Base-by-base conservation (phyloP, 164 flowering plant species). In the Cinnamomum micranthum region DNA sequence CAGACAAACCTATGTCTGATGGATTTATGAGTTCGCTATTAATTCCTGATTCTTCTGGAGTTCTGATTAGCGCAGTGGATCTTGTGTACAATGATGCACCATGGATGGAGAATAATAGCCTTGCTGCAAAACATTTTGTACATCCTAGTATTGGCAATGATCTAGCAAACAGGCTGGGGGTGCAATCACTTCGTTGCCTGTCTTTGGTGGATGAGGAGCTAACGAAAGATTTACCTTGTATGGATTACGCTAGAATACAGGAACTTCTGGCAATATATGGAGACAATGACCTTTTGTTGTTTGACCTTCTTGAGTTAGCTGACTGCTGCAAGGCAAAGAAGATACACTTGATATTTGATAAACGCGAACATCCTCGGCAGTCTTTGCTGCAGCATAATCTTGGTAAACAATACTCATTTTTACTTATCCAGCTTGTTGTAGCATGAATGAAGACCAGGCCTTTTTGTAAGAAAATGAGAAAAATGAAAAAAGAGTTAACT, bases 31-130 rank as follows among this genome's bases (percentile, higher is more conserved):
- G 75, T 65, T 80, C 85, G 58, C 41, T 93, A 72, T 75, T 89
- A 71, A 71, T 92, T 79, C 99, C 99, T 50, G 93, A 95, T 89
- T 85, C 86, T 78, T 85, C 78, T 82, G 95, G 92, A 71, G 82
- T 89, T 83, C 85, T 95, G 71, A 76, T 65, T 74, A 70, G 41
- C 80, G 85, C 87, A 14, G 75, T 68, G 50, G 91, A 92, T 83
- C 92, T 93, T 77, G 88, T 95, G 22, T 92, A 88, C 75, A 91
- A 95, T 85, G 99, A 95, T 86, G 99, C 99, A 64, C 99, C 97
- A 68, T 95, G 99, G 99, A 88, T 95, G 87, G 99, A 93, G 72
- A 86, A 77, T 69, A 85, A 31, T 77, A 69, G 80, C 73, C 76
- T 82, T 63, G 76, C 73, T 77, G 88, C 88, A 65, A 90, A 84